phyloP scores from a whole-genome alignment of 2,329 filamentous ascomycete genomes.

The Diaporthe sp. region DNA sequence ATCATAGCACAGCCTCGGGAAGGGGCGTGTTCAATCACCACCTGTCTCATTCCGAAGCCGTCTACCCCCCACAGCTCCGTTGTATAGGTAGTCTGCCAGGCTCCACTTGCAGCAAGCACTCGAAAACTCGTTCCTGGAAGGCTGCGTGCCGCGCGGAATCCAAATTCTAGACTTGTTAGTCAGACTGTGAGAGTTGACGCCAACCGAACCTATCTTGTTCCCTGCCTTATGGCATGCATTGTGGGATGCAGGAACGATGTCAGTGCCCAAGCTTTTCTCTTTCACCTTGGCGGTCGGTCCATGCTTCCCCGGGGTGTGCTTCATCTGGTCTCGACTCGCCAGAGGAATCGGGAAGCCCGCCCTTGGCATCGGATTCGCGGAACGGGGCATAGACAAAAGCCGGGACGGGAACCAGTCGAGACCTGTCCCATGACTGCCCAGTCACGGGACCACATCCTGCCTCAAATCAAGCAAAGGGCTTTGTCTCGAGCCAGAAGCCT shows the following conservation, averaged over 20 bases:
- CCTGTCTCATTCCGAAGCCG: background rate
- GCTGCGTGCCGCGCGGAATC: background rate
- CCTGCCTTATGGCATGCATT: background rate
- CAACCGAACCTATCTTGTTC: background rate
- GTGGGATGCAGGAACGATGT: background rate
- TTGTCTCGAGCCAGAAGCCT: slow-evolving; percentile 12
- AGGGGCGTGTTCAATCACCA: background rate
- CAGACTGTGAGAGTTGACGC: background rate
- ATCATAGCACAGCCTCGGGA: background rate
- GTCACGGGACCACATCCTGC: background rate
- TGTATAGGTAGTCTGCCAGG: background rate
- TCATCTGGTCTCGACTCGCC: background rate
- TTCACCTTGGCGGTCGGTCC: background rate
- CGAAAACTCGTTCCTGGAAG: background rate
- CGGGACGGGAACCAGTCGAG: background rate
- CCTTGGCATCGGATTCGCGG: background rate
- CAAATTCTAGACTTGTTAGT: background rate
- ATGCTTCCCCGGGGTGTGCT: background rate
- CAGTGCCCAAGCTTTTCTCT: slow-evolving; percentile 4
- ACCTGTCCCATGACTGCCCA: background rate
- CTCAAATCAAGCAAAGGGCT: background rate
- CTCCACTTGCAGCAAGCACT: background rate
- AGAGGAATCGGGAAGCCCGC: slow-evolving; percentile 5
- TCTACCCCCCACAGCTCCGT: too few species aligned
- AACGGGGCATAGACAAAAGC: background rate